Evolutionary conservation across 2,329 filamentous ascomycete genomes (phyloP), one percentile per base, ranked within the genome.

Genomic region (Pseudogymnoascus sp.): DNA sequence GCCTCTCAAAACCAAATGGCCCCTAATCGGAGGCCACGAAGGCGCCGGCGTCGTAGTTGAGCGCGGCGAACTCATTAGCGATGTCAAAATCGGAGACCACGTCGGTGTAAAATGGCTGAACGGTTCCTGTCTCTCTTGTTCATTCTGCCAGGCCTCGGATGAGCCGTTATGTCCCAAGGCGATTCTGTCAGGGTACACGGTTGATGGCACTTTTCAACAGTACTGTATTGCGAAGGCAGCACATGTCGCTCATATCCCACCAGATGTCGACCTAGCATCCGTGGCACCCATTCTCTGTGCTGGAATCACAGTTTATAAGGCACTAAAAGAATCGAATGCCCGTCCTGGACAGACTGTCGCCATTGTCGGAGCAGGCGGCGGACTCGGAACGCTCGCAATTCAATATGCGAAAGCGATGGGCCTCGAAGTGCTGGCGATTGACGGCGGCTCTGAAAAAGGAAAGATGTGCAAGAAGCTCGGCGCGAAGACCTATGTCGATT

Each of bases 401-500:
- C 92, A 96, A 78, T 96, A 96, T 76, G 91, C 90, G 62, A 90
- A 88, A 76, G 92, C 92, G 44, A 96, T 97, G 92, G 91, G 92
- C 64, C 78, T 96, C 61, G 81, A 86, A 67, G 79, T 85, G 68
- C 87, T 96, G 71, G 91, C 88, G 69, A 92, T 97, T 69, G 92
- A 96, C 71, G 84, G 84, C 60, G 92, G 92, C 60, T 84, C 85
- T 2, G 91, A 94, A 77, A 96, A 96, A 84, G 81, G 78, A 72
- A 78, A 83, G 66, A 84, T 92, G 78, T 87, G 84, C 75, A 78
- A 83, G 70, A 73, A 82, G 66, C 85, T 96, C 59, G 92, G 92
- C 60, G 87, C 90, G 5, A 75, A 80, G 44, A 75, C 81, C 59
- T 97, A 87, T 70, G 82, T 97, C 73, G 93, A 97, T 80, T 97